A percentile compares a stretch with the other conserved stretches of the same genome.
phyloP scores from a whole-genome alignment of 306 rosid genomes.

The Lagenaria siceraria region DNA sequence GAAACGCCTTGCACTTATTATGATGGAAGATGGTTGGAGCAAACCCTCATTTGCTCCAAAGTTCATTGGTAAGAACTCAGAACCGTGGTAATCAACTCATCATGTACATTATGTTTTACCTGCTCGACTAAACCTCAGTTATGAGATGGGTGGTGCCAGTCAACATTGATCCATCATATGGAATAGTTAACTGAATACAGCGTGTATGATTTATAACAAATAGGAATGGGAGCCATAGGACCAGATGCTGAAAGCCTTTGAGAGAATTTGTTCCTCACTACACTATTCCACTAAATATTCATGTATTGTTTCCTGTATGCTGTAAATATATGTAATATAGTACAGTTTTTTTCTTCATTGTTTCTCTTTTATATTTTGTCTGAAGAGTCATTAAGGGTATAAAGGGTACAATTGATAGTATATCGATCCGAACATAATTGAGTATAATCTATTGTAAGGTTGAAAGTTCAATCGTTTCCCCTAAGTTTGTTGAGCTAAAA shows the following conservation, averaged over 20 bases:
- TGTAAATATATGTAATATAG: not conserved
- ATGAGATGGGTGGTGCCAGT: not conserved
- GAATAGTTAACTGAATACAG: not conserved
- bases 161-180: not conserved
- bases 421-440: not conserved
- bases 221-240: not conserved
- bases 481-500: too few relatives aligned
- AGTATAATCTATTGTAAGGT: not conserved
- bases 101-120: constrained; percentile 1
- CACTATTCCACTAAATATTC: not conserved
- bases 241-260: not conserved
- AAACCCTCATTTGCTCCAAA: constrained; percentile 33
- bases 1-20: constrained; percentile 51
- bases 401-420: not conserved
- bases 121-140: not conserved
- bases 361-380: not conserved
- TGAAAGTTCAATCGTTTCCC: not conserved
- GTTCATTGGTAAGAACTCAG: constrained; percentile 52
- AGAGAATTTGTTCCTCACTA: not conserved
- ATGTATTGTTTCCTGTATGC: not conserved
- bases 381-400: not conserved
- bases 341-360: not conserved
- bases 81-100: constrained; percentile 53
- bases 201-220: not conserved
- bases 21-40: constrained; percentile 79